Evolutionary conservation across 495 filamentous ascomycete genomes (phyloP), one percentile per base, ranked within the genome.

Genomic region (Aspergillus asperescens): DNA sequence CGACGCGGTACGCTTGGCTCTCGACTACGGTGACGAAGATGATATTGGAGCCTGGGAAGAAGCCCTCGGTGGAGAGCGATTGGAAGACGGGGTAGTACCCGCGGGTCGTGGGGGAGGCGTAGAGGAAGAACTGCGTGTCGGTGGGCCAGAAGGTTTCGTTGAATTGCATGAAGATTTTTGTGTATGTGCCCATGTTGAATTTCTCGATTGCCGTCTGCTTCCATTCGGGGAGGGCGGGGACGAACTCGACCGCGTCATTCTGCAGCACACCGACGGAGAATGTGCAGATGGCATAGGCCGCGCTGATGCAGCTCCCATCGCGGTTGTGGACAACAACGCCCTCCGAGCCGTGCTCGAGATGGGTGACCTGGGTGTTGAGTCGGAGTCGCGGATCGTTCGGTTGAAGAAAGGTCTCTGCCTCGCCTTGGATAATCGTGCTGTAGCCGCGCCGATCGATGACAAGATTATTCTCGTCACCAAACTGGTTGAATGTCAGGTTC

Each of bases 91-190:
- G 84, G 55, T 85, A 88, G 63, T 82, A 86, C 32, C 87, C 87
- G 16, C 86, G 76, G 24, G 66, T 68, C 10, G 65, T 69, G 0
- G 82, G 77, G 44, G 80, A 77, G 9, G 87, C 86, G 61, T 89
- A 89, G 10, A 90, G 77, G 60, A 84, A 81, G 68, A 80, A 88
- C 59, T 89, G 77, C 3, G 80, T 82, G 19, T 82, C 71, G 5
- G 59, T 60, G 40, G 84, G 78, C 86, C 87, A 90, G 68, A 88
- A 90, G 5, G 81, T 80, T 29, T 83, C 67, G 50, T 79, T 75
- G 64, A 89, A 90, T 49, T 86, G 85, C 10, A 88, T 65, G 73
- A 89, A 89, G 55, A 89, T 82, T 60, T 89, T 89, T 49, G 84
- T 89, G 71, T 89, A 90, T 1, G 82, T 89, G 20, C 80, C 85